Base-by-base conservation (phyloP, 805 yeast genomes). In the Myxozyma mucilagina region DNA sequence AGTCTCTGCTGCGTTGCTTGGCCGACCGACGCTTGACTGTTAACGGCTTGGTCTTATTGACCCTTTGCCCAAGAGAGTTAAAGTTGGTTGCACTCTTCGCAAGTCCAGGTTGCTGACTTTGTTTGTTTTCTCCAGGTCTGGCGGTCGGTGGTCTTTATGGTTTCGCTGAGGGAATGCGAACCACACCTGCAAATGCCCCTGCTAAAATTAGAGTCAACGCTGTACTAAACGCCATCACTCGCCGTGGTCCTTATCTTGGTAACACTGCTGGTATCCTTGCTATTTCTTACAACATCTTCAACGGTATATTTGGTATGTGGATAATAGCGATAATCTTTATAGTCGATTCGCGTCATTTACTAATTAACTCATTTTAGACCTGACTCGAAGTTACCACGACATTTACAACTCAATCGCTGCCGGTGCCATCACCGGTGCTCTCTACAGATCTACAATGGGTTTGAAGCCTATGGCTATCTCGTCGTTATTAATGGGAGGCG, bases 191-290 rank as follows among this genome's bases (percentile, higher is more conserved):
- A 47, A 80, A 83, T 62, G 84, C 92, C 36, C 85, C 96, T 11
- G 85, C 89, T 57, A 89, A 87, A 74, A 81, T 94, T 74, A 86
- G 89, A 74, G 80, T 92, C 66, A 94, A 94, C 80, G 91, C 97
- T 9, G 80, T 94, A 47, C 83, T 94, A 70, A 94, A 94, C 80
- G 89, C 90, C 72, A 82, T 94, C 71, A 94, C 99, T 44, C 88
- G 90, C 72, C 86, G 97, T 75, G 99, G 99, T 63, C 99, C 99
- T 24, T 93, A 84, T 75, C 77, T 93, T 72, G 99, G 98, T 69
- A 94, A 94, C 79, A 86, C 87, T 56, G 96, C 97, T 14, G 99
- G 97, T 78, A 96, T 91, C 20, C 80, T 94, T 68, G 97, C 97
- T 29, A 77, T 94, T 70, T 82, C 88, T 66, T 94, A 94, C 78